Evolutionary conservation across 352 stramenopile species (phyloP).

Genomic region (Globisporangium abappressorium): DNA sequence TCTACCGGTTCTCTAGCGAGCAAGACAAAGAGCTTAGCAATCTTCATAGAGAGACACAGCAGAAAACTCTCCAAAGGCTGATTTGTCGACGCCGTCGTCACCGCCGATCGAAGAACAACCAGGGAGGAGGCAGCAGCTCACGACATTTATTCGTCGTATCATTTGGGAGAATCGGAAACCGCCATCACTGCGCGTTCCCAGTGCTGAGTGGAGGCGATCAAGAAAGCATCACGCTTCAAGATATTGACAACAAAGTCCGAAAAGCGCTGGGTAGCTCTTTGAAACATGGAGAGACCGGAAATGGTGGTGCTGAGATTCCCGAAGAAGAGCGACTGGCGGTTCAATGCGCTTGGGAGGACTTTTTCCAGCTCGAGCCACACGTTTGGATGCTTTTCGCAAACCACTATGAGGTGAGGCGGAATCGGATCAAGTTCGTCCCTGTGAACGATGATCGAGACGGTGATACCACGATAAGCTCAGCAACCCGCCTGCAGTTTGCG

Average conservation of each 20-base stretch:
- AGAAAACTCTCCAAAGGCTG: constrained; percentile 5
- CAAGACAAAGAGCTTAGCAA: background rate
- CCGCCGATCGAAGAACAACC: background rate
- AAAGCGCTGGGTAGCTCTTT: background rate
- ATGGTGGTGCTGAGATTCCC: background rate
- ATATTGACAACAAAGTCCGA: background rate
- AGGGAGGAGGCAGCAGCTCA: background rate
- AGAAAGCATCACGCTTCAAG: constrained; percentile 6
- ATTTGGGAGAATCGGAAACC: constrained; percentile 21
- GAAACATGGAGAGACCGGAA: background rate
- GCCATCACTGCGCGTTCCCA: constrained; percentile 30
- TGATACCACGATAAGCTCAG: background rate
- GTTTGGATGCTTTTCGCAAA: constrained; percentile 26
- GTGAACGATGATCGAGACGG: background rate
- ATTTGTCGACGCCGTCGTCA: constrained; percentile 4
- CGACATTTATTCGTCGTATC: constrained; percentile 22
- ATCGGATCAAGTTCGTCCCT: constrained; percentile 7
- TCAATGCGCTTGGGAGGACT: constrained; percentile 22
- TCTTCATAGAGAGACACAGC: background rate
- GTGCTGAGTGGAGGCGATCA: background rate
- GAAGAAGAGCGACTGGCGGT: constrained; percentile 6
- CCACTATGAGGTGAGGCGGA: constrained; percentile 17
- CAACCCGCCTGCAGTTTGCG: constrained; percentile 11
- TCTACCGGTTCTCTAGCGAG: background rate
- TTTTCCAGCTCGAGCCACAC: constrained; percentile 25